A percentile compares a stretch with the other conserved stretches of the same genome.
These are phyloP conservation scores for Rhododendron ferrugineum DNA, from an alignment of 148 eudicot genomes.

Conservation along the genomic window DNA sequence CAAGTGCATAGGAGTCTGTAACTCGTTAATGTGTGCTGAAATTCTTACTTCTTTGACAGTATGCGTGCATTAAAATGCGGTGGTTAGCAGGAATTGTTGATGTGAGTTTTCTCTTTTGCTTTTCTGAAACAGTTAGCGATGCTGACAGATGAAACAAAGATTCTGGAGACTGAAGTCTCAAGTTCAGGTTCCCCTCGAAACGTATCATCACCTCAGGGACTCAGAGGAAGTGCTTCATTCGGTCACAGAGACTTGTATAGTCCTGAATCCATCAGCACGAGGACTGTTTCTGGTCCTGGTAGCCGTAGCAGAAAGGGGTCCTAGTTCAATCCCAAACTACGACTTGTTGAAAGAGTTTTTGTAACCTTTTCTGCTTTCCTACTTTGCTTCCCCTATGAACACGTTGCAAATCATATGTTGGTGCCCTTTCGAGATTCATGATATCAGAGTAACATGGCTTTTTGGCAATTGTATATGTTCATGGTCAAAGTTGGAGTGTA, in stretches of 20 bases:
- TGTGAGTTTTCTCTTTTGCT: background rate
- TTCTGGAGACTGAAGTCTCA: slow-evolving; percentile 60
- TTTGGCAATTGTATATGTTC: background rate
- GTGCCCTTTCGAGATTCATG: slow-evolving; percentile 6
- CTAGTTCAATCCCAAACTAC: slow-evolving; percentile 6
- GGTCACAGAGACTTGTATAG: slow-evolving; percentile 28
- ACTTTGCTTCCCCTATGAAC: background rate
- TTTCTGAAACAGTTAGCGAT: slow-evolving; percentile 43
- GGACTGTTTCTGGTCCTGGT: slow-evolving; percentile 45
- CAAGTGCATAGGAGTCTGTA: background rate
- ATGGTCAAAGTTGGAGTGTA: background rate
- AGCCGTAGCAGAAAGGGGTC: slow-evolving; percentile 50
- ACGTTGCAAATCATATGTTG: background rate
- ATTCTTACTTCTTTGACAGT: background rate
- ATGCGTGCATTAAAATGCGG: background rate
- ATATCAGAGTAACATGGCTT: slow-evolving; percentile 1
- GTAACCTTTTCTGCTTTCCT: background rate
- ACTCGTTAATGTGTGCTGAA: background rate
- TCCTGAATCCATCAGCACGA: slow-evolving; percentile 31
- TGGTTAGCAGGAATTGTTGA: background rate
- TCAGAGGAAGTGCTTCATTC: slow-evolving; percentile 51
- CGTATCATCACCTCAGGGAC: slow-evolving; percentile 41
- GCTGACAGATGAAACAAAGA: slow-evolving; percentile 70
- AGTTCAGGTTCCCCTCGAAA: slow-evolving; percentile 53
- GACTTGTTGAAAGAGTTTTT: background rate